These are phyloP conservation scores for Raddia guianensis DNA, from an alignment of 176 grass and related monocot genomes.

Conservation along the genomic window DNA sequence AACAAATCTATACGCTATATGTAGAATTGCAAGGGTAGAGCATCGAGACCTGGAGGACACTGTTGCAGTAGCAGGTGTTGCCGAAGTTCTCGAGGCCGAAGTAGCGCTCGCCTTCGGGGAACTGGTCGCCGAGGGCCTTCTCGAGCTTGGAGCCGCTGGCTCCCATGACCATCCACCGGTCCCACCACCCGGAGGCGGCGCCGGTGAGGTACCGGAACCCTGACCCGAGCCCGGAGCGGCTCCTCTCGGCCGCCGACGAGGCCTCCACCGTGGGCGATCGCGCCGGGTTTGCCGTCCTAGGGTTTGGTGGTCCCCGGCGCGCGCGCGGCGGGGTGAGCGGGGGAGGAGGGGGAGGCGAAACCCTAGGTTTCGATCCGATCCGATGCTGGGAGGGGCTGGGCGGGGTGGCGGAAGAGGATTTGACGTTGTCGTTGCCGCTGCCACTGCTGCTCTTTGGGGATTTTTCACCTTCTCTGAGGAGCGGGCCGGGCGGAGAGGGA, in stretches of 20 bases:
- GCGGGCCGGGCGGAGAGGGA: background rate
- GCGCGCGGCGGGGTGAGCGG: conserved; percentile 22
- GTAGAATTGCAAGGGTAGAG: background rate
- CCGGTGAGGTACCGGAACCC: conserved; percentile 82
- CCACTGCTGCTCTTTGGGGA: conserved; percentile 9
- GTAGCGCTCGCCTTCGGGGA: conserved; percentile 97
- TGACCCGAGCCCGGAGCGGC: conserved; percentile 70
- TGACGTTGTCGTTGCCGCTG: background rate
- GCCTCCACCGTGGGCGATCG: conserved; percentile 67
- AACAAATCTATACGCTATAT: conserved; percentile 31
- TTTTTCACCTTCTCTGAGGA: conserved; percentile 19
- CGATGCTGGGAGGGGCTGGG: background rate
- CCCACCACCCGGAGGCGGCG: conserved; percentile 86
- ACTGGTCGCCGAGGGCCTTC: conserved; percentile 97
- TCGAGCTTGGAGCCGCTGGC: conserved; percentile 95
- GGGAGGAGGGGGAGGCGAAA: background rate
- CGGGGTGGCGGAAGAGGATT: conserved; percentile 3
- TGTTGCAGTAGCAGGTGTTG: conserved; percentile 99
- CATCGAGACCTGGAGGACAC: conserved; percentile 76
- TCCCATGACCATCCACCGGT: conserved; percentile 96
- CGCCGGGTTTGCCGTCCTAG: conserved; percentile 53
- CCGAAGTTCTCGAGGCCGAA: conserved; percentile 98
- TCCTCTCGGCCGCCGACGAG: conserved; percentile 67
- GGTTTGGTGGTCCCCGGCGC: conserved; percentile 39
- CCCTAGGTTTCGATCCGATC: conserved; percentile 48